Evolutionary conservation across 139 green algal species (phyloP).

Genomic region (Zygnema cylindricum): DNA sequence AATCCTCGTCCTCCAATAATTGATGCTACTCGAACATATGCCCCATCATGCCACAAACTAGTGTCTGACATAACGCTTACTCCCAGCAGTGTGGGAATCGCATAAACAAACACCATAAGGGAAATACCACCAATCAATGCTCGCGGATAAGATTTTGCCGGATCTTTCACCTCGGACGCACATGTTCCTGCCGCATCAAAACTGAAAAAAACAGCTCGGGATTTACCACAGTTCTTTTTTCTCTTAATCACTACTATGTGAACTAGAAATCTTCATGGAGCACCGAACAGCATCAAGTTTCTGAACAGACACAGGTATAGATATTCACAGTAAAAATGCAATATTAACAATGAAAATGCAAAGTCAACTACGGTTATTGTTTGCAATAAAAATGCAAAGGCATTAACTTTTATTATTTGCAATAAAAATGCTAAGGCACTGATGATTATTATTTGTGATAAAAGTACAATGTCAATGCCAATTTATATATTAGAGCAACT

Average conservation of each 20-base stretch:
- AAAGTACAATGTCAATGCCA: too few relatives aligned
- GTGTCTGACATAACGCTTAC: conserved; percentile 48
- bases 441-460: too few relatives aligned
- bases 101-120: conserved; percentile 45
- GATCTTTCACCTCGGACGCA: conserved; percentile 44
- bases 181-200: conserved; percentile 47
- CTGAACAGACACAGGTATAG: not conserved
- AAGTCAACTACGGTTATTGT: too few relatives aligned
- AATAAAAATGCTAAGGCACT: too few relatives aligned
- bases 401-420: too few relatives aligned
- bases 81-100: conserved; percentile 33
- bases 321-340: not conserved
- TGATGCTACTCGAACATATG: conserved; percentile 46
- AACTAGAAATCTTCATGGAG: not conserved
- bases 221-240: not conserved
- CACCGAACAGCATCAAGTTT: not conserved
- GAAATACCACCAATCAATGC: conserved; percentile 29
- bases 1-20: conserved; percentile 45
- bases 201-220: conserved; percentile 21
- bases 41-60: conserved; percentile 44
- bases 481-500: too few relatives aligned
- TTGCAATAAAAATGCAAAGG: too few relatives aligned
- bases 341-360: too few relatives aligned
- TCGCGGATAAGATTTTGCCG: conserved; percentile 24
- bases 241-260: not conserved